phyloP scores from a whole-genome alignment of 441 rosid species.

The Adansonia madagascariensis region DNA sequence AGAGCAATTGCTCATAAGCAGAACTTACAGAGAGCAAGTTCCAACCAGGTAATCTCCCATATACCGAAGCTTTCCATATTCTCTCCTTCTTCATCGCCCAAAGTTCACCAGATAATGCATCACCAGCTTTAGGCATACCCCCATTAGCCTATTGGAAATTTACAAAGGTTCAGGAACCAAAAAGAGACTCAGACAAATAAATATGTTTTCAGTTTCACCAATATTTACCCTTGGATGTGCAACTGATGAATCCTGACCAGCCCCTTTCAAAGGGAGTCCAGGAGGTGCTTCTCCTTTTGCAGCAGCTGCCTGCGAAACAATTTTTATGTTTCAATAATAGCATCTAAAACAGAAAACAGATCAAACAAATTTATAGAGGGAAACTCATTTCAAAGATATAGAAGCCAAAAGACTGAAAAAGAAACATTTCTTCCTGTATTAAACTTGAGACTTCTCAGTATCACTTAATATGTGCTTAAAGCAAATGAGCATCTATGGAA shows the following conservation, averaged over 20 bases:
- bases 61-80: conserved; percentile 75
- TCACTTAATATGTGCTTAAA: conserved; percentile 5
- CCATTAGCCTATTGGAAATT: conserved; percentile 69
- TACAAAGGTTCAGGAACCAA: conserved; percentile 18
- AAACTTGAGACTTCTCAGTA: background rate
- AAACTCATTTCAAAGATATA: background rate
- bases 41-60: conserved; percentile 92
- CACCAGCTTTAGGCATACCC: conserved; percentile 75
- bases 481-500: conserved; percentile 2
- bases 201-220: conserved; percentile 26
- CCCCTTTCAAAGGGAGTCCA: conserved; percentile 97
- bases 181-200: conserved; percentile 15
- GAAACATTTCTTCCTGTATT: background rate
- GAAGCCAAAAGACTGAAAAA: background rate
- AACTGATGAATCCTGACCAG: conserved; percentile 96
- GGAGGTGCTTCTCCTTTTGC: conserved; percentile 99
- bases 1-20: background rate
- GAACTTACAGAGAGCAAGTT: conserved; percentile 95
- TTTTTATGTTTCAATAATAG: conserved; percentile 24
- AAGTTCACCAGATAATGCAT: conserved; percentile 93
- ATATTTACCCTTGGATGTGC: conserved; percentile 69
- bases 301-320: conserved; percentile 84
- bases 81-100: conserved; percentile 89
- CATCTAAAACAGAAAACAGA: conserved; percentile 15
- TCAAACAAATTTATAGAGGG: background rate